Conservation (phyloP, 2,329 filamentous ascomycete genomes). For the Epichloe gansuensis region DNA sequence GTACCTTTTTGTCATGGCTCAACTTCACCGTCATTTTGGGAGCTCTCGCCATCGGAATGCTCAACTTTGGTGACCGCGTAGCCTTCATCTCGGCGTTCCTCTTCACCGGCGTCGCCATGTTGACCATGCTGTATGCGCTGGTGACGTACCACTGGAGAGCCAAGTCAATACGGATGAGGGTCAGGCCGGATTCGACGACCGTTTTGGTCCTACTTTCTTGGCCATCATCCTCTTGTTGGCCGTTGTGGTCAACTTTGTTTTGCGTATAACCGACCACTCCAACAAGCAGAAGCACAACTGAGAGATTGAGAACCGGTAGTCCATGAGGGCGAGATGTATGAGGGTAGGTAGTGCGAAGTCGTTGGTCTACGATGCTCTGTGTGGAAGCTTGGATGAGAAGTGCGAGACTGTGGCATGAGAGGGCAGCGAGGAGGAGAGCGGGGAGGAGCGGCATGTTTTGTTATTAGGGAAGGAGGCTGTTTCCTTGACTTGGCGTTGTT, state of each 20-base stretch:
- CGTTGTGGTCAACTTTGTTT: slow-evolving; percentile 90
- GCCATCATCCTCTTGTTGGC: slow-evolving; percentile 76
- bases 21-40: slow-evolving; percentile 99
- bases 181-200: slow-evolving; percentile 92
- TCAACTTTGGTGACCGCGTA: slow-evolving; percentile 93
- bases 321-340: not conserved
- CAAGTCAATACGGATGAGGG: slow-evolving; percentile 83
- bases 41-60: slow-evolving; percentile 87
- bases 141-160: slow-evolving; percentile 96
- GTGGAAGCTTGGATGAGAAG: not conserved
- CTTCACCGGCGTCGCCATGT: slow-evolving; percentile 90
- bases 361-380: not conserved
- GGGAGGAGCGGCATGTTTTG: not conserved
- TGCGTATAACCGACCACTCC: slow-evolving; percentile 47
- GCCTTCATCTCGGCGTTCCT: slow-evolving; percentile 89
- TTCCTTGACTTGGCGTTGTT: not conserved
- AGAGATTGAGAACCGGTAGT: not conserved
- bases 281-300: slow-evolving; percentile 24
- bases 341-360: not conserved
- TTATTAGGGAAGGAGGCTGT: not conserved
- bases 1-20: slow-evolving; percentile 97
- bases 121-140: slow-evolving; percentile 89
- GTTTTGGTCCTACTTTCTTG: slow-evolving; percentile 83
- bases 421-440: not conserved
- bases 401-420: not conserved